phyloP scores from a whole-genome alignment of 148 eudicot species.

The Rhododendron vialii region DNA sequence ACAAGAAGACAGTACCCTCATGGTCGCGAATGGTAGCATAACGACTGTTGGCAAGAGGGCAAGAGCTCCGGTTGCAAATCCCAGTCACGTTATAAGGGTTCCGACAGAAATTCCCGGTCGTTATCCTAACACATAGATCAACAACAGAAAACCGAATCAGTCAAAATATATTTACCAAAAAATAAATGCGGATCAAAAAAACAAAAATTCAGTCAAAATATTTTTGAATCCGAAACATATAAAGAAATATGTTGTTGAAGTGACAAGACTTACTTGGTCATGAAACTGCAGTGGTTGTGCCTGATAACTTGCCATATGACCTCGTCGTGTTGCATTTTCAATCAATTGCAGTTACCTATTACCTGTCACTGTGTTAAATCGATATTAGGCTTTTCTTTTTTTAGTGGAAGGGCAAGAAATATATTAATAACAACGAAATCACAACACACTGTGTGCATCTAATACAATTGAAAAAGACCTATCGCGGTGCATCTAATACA shows the following conservation, averaged over 20 bases:
- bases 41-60: constrained; percentile 96
- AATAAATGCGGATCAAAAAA: too few species aligned
- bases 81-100: constrained; percentile 95
- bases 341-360: constrained; percentile 7
- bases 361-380: background rate
- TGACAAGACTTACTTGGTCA: constrained; percentile 61
- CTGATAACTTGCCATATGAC: constrained; percentile 96
- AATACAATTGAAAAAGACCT: background rate
- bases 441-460: background rate
- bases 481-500: background rate
- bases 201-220: background rate
- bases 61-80: constrained; percentile 93
- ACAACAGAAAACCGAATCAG: background rate
- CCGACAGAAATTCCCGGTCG: constrained; percentile 83
- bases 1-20: constrained; percentile 42
- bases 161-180: too few species aligned
- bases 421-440: too few species aligned
- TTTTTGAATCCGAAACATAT: background rate
- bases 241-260: background rate
- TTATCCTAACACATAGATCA: constrained; percentile 42
- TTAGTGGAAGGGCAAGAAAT: background rate
- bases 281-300: constrained; percentile 91
- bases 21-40: constrained; percentile 87
- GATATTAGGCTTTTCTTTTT: background rate
- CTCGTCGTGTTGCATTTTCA: constrained; percentile 93